phyloP scores from a whole-genome alignment of 805 yeast genomes.

The Starmerella cellae region DNA sequence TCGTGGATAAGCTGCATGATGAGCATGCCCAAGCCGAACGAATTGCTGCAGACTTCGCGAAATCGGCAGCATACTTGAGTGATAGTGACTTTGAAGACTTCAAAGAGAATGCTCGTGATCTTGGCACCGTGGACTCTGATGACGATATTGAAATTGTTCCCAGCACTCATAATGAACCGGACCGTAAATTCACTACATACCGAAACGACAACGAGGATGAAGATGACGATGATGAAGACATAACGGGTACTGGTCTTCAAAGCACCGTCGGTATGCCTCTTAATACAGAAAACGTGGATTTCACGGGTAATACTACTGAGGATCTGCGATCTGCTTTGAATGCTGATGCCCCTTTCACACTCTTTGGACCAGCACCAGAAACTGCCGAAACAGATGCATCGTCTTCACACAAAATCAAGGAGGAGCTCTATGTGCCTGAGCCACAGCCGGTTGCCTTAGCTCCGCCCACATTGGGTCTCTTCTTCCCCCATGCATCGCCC shows the following conservation, averaged over 20 bases:
- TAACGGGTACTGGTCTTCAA: neutral
- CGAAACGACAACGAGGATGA: conserved; percentile 16
- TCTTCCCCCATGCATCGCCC: conserved; percentile 79
- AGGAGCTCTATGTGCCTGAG: neutral
- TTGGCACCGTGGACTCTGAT: conserved; percentile 31
- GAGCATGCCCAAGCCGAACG: conserved; percentile 20
- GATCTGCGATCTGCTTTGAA: conserved; percentile 48
- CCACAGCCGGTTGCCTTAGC: conserved; percentile 18
- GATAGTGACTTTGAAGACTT: conserved; percentile 24
- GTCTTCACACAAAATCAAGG: conserved; percentile 17
- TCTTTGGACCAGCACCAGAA: conserved; percentile 35
- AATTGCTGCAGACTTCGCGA: conserved; percentile 9
- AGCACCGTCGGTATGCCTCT: neutral
- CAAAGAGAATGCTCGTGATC: conserved; percentile 12
- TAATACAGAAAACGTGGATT: neutral
- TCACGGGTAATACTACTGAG: conserved; percentile 35
- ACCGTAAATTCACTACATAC: neutral
- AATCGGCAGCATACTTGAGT: conserved; percentile 14
- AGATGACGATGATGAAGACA: neutral
- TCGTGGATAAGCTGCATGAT: conserved; percentile 25
- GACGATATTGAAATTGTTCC: conserved; percentile 32
- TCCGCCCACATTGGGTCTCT: conserved; percentile 37
- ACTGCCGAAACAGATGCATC: conserved; percentile 29
- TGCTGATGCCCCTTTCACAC: conserved; percentile 33
- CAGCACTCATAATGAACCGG: no score